phyloP scores from a whole-genome alignment of 176 grass and related monocot genomes.

The Thinopyrum elongatum region DNA sequence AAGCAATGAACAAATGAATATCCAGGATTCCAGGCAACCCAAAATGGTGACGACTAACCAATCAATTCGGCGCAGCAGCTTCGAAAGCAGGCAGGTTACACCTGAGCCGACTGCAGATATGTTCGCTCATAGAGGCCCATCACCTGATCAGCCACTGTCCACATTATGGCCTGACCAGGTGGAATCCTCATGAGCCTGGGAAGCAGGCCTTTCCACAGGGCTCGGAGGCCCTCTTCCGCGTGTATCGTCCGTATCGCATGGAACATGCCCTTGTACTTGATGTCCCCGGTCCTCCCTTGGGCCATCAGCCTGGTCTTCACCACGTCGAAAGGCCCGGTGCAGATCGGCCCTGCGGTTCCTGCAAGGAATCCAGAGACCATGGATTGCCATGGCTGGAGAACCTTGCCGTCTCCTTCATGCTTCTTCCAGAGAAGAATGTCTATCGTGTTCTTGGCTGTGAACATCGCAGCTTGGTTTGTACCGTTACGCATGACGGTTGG shows the following conservation, averaged over 20 bases:
- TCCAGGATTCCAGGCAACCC: not conserved
- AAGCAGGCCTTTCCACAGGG: conserved; percentile 92
- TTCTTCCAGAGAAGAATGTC: conserved; percentile 94
- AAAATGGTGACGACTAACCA: conserved; percentile 15
- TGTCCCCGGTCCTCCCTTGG: conserved; percentile 64
- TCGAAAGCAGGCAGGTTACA: conserved; percentile 36
- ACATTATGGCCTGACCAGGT: conserved; percentile 98
- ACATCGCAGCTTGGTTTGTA: conserved; percentile 98
- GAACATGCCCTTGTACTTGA: conserved; percentile 81
- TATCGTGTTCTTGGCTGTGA: conserved; percentile 89
- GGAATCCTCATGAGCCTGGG: conserved; percentile 99
- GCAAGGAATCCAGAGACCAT: conserved; percentile 98
- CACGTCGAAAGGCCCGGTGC: conserved; percentile 88
- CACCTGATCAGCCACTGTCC: conserved; percentile 94
- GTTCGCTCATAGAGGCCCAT: conserved; percentile 84
- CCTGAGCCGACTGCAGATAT: conserved; percentile 37
- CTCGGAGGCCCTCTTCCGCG: conserved; percentile 70
- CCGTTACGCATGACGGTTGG: conserved; percentile 97
- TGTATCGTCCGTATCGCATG: conserved; percentile 82
- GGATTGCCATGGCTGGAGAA: conserved; percentile 87
- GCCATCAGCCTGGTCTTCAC: conserved; percentile 97
- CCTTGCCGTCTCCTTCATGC: conserved; percentile 78
- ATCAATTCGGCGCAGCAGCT: conserved; percentile 22
- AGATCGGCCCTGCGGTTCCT: conserved; percentile 88
- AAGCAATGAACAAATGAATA: conserved; percentile 41